phyloP scores from a whole-genome alignment of 2,329 filamentous ascomycete species.

The Claviceps pazoutovae region DNA sequence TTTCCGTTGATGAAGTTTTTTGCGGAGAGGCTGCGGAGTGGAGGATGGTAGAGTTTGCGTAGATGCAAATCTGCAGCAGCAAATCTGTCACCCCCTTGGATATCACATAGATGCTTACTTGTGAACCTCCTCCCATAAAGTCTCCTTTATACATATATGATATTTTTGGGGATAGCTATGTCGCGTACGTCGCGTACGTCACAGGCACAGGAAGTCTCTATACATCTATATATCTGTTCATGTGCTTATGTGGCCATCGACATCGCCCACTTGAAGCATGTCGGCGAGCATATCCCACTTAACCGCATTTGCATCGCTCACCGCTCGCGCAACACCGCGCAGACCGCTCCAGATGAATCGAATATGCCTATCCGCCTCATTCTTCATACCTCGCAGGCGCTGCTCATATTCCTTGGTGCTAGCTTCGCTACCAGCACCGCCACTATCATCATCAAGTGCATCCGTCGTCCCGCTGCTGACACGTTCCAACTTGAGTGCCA shows the following conservation, averaged over 20 bases:
- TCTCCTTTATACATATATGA: too few relatives aligned
- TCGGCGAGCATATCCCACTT: conserved; percentile 76
- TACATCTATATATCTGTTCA: too few relatives aligned
- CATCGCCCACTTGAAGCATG: conserved; percentile 47
- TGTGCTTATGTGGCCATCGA: conserved; percentile 3
- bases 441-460: conserved; percentile 8
- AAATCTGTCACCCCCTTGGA: too few relatives aligned
- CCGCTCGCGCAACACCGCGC: conserved; percentile 59
- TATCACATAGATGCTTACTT: too few relatives aligned
- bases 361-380: conserved; percentile 50
- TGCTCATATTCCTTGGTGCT: conserved; percentile 30
- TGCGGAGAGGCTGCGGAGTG: conserved; percentile 42
- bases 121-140: too few relatives aligned
- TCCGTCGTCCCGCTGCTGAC: conserved; percentile 23
- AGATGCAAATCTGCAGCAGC: too few relatives aligned
- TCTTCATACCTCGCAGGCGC: conserved; percentile 41
- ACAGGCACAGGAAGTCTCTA: too few relatives aligned
- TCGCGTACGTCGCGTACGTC: too few relatives aligned
- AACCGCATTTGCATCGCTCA: conserved; percentile 42
- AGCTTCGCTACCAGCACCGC: conserved; percentile 7
- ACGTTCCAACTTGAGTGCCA: conserved; percentile 57
- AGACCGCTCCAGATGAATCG: conserved; percentile 61
- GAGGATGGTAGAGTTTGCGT: conserved; percentile 4
- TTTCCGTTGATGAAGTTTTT: conserved; percentile 79
- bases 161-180: too few relatives aligned